Percentiles rank a stretch among this genome's conserved stretches.
phyloP scores from a whole-genome alignment of 148 eudicot genomes.

The Chenopodium formosanum region DNA sequence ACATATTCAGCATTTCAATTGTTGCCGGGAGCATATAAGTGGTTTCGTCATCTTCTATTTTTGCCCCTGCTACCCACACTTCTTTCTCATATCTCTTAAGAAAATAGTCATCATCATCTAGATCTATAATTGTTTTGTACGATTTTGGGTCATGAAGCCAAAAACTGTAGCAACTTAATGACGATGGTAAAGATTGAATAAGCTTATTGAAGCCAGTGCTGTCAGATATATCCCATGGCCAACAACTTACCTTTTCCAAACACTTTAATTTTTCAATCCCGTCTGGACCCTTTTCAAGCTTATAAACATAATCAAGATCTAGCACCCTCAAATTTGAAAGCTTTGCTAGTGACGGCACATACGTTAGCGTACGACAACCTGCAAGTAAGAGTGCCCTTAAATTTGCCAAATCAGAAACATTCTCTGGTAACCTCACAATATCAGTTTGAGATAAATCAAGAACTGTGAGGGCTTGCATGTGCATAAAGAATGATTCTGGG shows the following conservation, averaged over 20 bases:
- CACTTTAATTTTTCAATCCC: slow-evolving; percentile 6
- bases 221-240: neutral
- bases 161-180: no score
- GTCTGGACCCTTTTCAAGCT: neutral
- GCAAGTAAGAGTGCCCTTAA: slow-evolving; percentile 9
- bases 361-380: neutral
- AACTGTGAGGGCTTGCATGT: slow-evolving; percentile 26
- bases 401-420: slow-evolving; percentile 22
- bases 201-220: neutral
- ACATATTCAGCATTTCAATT: no score
- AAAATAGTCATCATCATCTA: no score
- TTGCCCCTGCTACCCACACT: no score
- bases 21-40: no score
- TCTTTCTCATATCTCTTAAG: no score
- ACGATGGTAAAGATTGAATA: neutral
- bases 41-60: no score
- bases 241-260: neutral
- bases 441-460: slow-evolving; percentile 31
- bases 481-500: slow-evolving; percentile 19
- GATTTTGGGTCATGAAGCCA: no score
- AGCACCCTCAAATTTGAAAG: slow-evolving; percentile 14
- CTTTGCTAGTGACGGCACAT: slow-evolving; percentile 22
- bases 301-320: neutral
- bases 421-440: slow-evolving; percentile 20
- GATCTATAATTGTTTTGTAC: no score